Evolutionary conservation across 225 moss, liverwort and hornwort genomes (phyloP), one percentile per base, ranked within the genome.

Genomic region (Takakia lepidozioides): DNA sequence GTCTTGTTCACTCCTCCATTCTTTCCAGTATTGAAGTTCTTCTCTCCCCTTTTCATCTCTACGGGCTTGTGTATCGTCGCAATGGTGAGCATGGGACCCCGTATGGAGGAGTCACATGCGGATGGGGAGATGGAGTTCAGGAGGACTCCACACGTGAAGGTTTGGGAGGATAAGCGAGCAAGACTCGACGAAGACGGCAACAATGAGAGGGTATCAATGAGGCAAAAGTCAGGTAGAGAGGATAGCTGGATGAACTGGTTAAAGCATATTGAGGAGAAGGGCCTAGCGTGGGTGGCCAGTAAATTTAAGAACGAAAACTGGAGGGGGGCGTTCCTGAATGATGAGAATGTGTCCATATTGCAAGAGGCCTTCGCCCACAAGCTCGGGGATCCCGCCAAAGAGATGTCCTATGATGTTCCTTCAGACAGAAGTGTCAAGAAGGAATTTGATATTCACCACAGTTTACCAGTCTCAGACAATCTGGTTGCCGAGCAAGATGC

Each of bases 81-180:
- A 1, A 58, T 82, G 29, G 66, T 88, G 27, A 85, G 77, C 58
- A 73, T 83, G 59, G 88, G 92, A 20, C 84, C 81, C 19, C 80
- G 72, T 3, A 56, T 85, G 27, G 77, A 88, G 58, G 67, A 60
- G 26, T 55, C 56, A 43, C 14, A 32, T 36, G 75, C 73, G 35
- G 48, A 67, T 42, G 81, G 76, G 58, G 53, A 2, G 37, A 60
- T 53, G 18, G n/a, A n/a, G n/a, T 10, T 58, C 48, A 60, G 49
- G 25, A 39, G 15, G 43, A 19, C 47, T 44, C 10, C 51, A 54
- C 62, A 71, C 45, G 19, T 41, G 27, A 52, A 59, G 38, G 38
- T 56, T 34, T 63, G 52, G 22, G 63, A 64, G 43, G 76, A 43
- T 20, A 35, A 50, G 15, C 17, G 3, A 27, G 37, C 2, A 14